phyloP scores from a whole-genome alignment of 257 asterid species.

The Salvia miltiorrhiza region DNA sequence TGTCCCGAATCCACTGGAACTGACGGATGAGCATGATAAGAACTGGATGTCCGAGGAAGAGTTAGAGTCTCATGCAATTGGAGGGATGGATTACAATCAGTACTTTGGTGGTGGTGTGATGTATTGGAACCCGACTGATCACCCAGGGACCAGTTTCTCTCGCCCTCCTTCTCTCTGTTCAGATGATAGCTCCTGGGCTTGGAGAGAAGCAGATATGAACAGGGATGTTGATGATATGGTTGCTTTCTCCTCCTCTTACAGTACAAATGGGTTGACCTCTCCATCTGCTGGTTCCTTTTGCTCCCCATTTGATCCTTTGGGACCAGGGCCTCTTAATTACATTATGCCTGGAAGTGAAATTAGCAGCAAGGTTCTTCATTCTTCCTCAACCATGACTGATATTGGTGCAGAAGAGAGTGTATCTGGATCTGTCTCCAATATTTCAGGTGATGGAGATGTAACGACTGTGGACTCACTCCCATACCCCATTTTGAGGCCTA shows the following conservation, averaged over 20 bases:
- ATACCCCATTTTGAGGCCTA: constrained; percentile 94
- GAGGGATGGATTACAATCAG: constrained; percentile 87
- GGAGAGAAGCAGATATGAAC: constrained; percentile 96
- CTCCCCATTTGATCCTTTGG: constrained; percentile 91
- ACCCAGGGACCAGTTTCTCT: constrained; percentile 76
- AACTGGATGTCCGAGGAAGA: constrained; percentile 98
- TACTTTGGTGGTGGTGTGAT: constrained; percentile 97
- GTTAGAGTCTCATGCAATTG: constrained; percentile 70
- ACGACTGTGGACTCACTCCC: constrained; percentile 81
- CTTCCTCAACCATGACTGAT: constrained; percentile 69
- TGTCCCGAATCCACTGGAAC: constrained; percentile 59
- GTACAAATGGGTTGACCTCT: constrained; percentile 95
- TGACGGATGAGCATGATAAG: constrained; percentile 75
- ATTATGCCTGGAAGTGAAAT: constrained; percentile 87
- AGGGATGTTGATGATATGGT: constrained; percentile 99
- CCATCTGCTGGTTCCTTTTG: constrained; percentile 96
- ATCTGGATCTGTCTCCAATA: constrained; percentile 62
- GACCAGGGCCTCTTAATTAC: constrained; percentile 80
- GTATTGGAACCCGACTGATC: constrained; percentile 98
- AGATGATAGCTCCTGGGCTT: constrained; percentile 99
- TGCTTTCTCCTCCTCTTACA: constrained; percentile 97
- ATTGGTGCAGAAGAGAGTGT: constrained; percentile 68
- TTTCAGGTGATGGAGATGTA: constrained; percentile 69
- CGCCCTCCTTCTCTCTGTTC: constrained; percentile 99
- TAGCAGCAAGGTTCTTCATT: constrained; percentile 74